These are phyloP conservation scores for Trametes sp. DNA, from an alignment of 1,284 basidiomycete genomes.

Conservation along the genomic window DNA sequence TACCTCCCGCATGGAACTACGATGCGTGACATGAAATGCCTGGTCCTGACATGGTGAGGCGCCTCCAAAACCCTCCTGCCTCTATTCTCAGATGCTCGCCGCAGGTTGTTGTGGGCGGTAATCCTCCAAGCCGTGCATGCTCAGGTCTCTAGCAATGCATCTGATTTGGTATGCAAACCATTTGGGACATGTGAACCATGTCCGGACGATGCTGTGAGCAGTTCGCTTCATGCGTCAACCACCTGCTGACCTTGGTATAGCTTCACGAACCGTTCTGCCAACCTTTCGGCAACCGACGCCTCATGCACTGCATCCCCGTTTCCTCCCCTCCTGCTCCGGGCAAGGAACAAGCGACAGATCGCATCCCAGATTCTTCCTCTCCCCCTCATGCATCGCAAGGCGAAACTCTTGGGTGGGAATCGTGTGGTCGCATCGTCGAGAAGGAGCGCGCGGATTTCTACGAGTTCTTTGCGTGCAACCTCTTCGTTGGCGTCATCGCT, in stretches of 20 bases:
- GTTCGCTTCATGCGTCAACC: background rate
- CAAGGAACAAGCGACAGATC: background rate
- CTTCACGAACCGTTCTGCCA: conserved; percentile 87
- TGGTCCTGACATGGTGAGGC: conserved; percentile 14
- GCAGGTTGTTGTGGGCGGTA: conserved; percentile 24
- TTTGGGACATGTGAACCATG: conserved; percentile 87
- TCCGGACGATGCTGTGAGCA: conserved; percentile 77
- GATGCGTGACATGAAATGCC: conserved; percentile 27
- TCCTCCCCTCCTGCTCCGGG: conserved; percentile 16
- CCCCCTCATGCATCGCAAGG: conserved; percentile 44
- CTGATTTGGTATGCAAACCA: conserved; percentile 66
- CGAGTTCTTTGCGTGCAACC: conserved; percentile 87
- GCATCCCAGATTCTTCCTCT: background rate
- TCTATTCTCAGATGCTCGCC: background rate
- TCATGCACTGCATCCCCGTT: conserved; percentile 77
- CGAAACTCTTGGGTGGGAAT: conserved; percentile 87
- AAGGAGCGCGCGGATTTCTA: conserved; percentile 86
- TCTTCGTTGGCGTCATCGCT: conserved; percentile 73
- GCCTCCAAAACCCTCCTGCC: no score
- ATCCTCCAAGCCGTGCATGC: conserved; percentile 15
- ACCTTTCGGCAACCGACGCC: conserved; percentile 88
- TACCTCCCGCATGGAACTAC: background rate
- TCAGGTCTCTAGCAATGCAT: conserved; percentile 26
- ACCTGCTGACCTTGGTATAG: conserved; percentile 47
- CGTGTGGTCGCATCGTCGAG: conserved; percentile 83